Evolutionary conservation across 2,329 filamentous ascomycete species (phyloP).

Genomic region (Curvularia eragrostidis): DNA sequence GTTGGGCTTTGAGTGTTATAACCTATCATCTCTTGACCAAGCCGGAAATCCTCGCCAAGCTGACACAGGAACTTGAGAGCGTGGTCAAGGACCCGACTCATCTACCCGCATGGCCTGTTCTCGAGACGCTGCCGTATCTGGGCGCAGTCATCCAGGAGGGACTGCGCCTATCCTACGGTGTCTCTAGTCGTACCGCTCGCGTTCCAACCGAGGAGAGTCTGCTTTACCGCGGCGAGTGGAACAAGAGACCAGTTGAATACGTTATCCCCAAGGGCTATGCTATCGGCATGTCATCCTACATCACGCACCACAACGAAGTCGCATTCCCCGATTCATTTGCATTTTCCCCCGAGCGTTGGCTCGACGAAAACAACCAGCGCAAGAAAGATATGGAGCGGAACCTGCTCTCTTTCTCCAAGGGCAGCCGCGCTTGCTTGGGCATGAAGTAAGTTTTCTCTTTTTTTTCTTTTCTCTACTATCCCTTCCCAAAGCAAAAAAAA

Average conservation of each 20-base stretch:
- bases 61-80: slow-evolving; percentile 33
- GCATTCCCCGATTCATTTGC: slow-evolving; percentile 33
- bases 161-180: slow-evolving; percentile 37
- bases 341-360: slow-evolving; percentile 43
- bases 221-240: slow-evolving; percentile 35
- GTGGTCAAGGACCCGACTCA: slow-evolving; percentile 27
- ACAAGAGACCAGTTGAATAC: slow-evolving; percentile 29
- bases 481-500: too few relatives aligned
- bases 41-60: slow-evolving; percentile 27
- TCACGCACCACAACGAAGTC: slow-evolving; percentile 35
- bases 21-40: slow-evolving; percentile 41
- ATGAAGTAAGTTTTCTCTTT: slow-evolving; percentile 41
- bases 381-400: slow-evolving; percentile 36
- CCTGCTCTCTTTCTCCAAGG: slow-evolving; percentile 42
- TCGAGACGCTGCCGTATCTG: slow-evolving; percentile 42
- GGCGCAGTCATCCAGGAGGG: slow-evolving; percentile 44
- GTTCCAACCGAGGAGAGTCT: slow-evolving; percentile 33
- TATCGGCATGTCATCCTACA: slow-evolving; percentile 35
- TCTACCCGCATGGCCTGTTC: slow-evolving; percentile 25
- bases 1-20: slow-evolving; percentile 35
- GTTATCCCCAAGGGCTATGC: slow-evolving; percentile 34
- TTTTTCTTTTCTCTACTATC: too few relatives aligned
- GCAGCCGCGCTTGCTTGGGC: slow-evolving; percentile 42
- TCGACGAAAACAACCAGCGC: slow-evolving; percentile 34
- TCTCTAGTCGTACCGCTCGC: slow-evolving; percentile 36